A percentile compares a stretch with the other conserved stretches of the same genome.
phyloP scores from a whole-genome alignment of 805 yeast species.

The Candida quercuum region DNA sequence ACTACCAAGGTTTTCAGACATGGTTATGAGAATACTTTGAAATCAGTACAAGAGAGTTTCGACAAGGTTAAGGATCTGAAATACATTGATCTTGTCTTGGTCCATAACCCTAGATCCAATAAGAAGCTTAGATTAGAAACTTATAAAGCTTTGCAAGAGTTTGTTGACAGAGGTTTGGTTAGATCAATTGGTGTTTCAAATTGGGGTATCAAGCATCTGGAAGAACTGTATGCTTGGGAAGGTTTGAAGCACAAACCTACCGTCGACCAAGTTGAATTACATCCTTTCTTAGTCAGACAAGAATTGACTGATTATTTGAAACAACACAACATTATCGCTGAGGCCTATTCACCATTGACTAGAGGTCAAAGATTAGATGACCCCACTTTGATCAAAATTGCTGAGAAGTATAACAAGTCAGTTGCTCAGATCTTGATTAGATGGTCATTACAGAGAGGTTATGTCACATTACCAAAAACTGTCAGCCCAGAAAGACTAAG shows the following conservation, averaged over 20 bases:
- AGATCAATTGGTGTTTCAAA: constrained; percentile 72
- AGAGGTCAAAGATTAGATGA: constrained; percentile 54
- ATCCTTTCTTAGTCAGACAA: constrained; percentile 55
- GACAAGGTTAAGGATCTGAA: constrained; percentile 43
- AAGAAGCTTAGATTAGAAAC: constrained; percentile 48
- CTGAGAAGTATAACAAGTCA: constrained; percentile 42
- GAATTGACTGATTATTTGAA: constrained; percentile 36
- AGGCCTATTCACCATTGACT: constrained; percentile 77
- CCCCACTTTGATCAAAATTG: constrained; percentile 43
- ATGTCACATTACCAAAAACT: constrained; percentile 66
- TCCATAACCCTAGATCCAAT: constrained; percentile 59
- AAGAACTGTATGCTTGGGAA: constrained; percentile 52
- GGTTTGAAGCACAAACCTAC: constrained; percentile 52
- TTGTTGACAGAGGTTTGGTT: constrained; percentile 49
- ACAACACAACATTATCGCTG: constrained; percentile 39
- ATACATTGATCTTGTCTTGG: constrained; percentile 64
- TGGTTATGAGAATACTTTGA: constrained; percentile 48
- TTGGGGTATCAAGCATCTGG: constrained; percentile 53
- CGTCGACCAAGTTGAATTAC: constrained; percentile 74
- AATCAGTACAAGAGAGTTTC: constrained; percentile 51
- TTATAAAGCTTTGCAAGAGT: constrained; percentile 71
- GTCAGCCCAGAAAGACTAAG: constrained; percentile 44
- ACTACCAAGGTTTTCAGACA: constrained; percentile 19
- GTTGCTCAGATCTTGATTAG: constrained; percentile 59
- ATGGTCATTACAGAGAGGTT: constrained; percentile 70